These are phyloP conservation scores for Trametes meyenii DNA, from an alignment of 768 basidiomycete genomes.

Conservation along the genomic window DNA sequence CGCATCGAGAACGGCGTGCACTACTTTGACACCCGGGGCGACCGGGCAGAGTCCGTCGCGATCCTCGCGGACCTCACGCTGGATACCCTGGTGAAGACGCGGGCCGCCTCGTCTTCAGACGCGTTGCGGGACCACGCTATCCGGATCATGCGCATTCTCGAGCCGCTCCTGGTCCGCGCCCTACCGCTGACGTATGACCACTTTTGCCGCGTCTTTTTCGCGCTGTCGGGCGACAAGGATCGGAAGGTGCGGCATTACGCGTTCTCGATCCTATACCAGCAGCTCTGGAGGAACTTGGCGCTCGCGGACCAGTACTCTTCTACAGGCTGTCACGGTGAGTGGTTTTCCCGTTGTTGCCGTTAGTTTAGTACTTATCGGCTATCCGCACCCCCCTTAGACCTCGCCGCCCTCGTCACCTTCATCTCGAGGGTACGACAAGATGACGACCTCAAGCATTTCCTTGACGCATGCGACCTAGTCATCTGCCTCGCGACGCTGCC, in stretches of 20 bases:
- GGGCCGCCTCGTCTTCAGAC: not conserved
- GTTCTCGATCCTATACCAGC: conserved; percentile 20
- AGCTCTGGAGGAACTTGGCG: conserved; percentile 12
- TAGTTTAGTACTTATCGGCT: not conserved
- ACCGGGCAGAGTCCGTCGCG: conserved; percentile 13
- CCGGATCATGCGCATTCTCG: conserved; percentile 11
- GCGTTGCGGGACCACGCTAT: conserved; percentile 4
- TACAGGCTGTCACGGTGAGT: conserved; percentile 13
- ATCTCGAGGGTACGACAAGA: conserved; percentile 3
- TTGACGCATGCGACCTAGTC: conserved; percentile 21
- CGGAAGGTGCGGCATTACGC: conserved; percentile 10
- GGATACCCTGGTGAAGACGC: conserved; percentile 11
- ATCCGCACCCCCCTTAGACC: not conserved
- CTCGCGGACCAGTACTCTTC: conserved; percentile 9
- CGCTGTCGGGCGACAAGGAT: conserved; percentile 11
- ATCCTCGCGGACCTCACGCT: conserved; percentile 20
- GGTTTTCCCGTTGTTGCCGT: not conserved
- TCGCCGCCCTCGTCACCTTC: conserved; percentile 11
- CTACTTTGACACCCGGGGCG: conserved; percentile 15
- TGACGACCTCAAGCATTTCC: conserved; percentile 9
- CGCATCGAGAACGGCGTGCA: conserved; percentile 11
- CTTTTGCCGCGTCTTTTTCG: conserved; percentile 12
- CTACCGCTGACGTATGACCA: conserved; percentile 8
- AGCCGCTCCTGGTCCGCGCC: conserved; percentile 17
- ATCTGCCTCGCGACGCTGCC: conserved; percentile 16